Evolutionary conservation across 2,329 filamentous ascomycete genomes (phyloP).

Genomic region (Hymenoscyphus repandus): DNA sequence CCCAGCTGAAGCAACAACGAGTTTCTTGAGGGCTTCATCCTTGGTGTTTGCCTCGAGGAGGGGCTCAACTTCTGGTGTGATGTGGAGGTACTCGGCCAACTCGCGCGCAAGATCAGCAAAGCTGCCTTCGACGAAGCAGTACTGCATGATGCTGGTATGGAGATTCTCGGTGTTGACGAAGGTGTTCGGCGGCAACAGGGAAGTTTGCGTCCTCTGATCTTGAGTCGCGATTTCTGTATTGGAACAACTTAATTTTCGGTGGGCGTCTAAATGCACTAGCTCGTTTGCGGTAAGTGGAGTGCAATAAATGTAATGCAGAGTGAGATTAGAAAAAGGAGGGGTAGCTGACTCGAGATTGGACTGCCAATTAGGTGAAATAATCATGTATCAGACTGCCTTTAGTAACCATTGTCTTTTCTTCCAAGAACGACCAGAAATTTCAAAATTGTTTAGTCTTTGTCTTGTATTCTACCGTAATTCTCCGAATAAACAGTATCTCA

Average conservation of each 20-base stretch:
- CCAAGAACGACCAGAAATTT: no score
- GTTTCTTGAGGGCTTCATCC: conserved; percentile 82
- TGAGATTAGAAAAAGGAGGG: no score
- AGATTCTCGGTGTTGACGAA: not conserved
- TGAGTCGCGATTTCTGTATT: conserved; percentile 10
- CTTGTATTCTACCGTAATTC: no score
- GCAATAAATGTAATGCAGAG: no score
- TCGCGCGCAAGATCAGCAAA: conserved; percentile 92
- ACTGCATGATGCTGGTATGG: conserved; percentile 19
- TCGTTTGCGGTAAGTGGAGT: no score
- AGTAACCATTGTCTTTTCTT: no score
- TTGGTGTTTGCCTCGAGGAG: conserved; percentile 67
- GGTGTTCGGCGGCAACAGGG: conserved; percentile 1
- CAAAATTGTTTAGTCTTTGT: no score
- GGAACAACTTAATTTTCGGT: not conserved
- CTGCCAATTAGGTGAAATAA: no score
- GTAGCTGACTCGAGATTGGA: no score
- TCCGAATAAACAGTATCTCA: no score
- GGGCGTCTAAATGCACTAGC: not conserved
- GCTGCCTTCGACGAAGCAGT: conserved; percentile 80
- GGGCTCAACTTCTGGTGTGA: conserved; percentile 63
- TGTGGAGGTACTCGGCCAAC: conserved; percentile 89
- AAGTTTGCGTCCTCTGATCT: conserved; percentile 5
- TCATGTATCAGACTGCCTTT: no score
- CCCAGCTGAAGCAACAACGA: conserved; percentile 71